Percentiles rank a stretch among this genome's conserved stretches.
These are phyloP conservation scores for Penicillium capsulatum DNA, from an alignment of 2,329 filamentous ascomycete genomes.

Conservation along the genomic window DNA sequence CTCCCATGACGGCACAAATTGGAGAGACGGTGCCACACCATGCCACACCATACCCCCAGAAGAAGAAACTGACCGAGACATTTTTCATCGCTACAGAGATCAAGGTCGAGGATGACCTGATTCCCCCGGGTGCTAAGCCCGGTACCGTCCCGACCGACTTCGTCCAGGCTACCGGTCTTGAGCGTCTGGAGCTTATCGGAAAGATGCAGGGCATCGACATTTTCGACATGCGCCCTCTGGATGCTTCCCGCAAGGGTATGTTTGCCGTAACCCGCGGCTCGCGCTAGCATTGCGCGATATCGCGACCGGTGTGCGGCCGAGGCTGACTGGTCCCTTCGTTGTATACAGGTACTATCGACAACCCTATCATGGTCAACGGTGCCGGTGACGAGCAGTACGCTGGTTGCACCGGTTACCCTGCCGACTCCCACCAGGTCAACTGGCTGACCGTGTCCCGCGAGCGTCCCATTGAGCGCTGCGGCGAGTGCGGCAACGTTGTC, in stretches of 20 bases:
- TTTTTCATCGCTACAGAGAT: constrained; percentile 60
- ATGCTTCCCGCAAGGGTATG: constrained; percentile 80
- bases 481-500: constrained; percentile 92
- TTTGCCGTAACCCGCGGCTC: background rate
- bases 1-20: constrained; percentile 5
- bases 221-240: constrained; percentile 97
- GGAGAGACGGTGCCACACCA: background rate
- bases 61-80: constrained; percentile 21
- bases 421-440: constrained; percentile 81
- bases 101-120: constrained; percentile 73
- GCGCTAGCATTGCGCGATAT: background rate
- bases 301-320: background rate
- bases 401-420: constrained; percentile 92
- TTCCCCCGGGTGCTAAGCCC: constrained; percentile 73
- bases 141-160: constrained; percentile 89
- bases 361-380: constrained; percentile 87
- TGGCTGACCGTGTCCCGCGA: constrained; percentile 92
- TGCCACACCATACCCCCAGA: no score
- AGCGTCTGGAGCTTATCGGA: constrained; percentile 96
- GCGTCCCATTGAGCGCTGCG: constrained; percentile 89
- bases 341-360: constrained; percentile 69
- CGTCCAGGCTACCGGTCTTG: constrained; percentile 93
- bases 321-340: constrained; percentile 4
- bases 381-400: constrained; percentile 94
- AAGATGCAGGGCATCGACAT: constrained; percentile 99